Percentiles rank a stretch among this genome's conserved stretches.
Conservation (phyloP, 805 yeast species). For the Spathaspora gorwiae region DNA sequence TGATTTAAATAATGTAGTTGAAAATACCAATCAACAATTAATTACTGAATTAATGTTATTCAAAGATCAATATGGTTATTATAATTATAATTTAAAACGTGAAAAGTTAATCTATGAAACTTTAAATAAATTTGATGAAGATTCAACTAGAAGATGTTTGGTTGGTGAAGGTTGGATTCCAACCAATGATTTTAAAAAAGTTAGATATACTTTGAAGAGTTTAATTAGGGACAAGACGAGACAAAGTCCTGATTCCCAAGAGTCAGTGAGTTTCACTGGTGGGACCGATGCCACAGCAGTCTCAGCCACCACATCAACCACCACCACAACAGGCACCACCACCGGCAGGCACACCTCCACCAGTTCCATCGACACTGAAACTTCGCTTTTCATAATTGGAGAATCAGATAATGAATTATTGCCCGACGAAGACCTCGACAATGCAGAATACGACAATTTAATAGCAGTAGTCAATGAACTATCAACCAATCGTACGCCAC, state of each 20-base stretch:
- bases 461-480: conserved; percentile 53
- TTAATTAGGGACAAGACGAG: conserved; percentile 36
- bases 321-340: conserved; percentile 1
- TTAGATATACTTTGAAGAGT: conserved; percentile 36
- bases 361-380: conserved; percentile 3
- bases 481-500: conserved; percentile 63
- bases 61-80: conserved; percentile 32
- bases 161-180: conserved; percentile 80
- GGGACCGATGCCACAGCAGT: not conserved
- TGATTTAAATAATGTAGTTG: conserved; percentile 30
- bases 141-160: conserved; percentile 57
- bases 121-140: conserved; percentile 66
- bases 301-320: not conserved
- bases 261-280: conserved; percentile 4
- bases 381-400: conserved; percentile 20
- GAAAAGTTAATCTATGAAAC: conserved; percentile 57
- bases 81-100: conserved; percentile 35
- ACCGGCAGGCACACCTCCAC: not conserved
- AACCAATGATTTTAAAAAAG: conserved; percentile 38
- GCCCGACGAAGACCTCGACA: conserved; percentile 9
- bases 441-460: conserved; percentile 16
- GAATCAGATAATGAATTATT: conserved; percentile 14
- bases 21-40: conserved; percentile 31
- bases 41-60: conserved; percentile 33
- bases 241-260: conserved; percentile 15